Evolutionary conservation across 2,329 filamentous ascomycete genomes (phyloP).

Genomic region (Cladophialophora chaetospira): DNA sequence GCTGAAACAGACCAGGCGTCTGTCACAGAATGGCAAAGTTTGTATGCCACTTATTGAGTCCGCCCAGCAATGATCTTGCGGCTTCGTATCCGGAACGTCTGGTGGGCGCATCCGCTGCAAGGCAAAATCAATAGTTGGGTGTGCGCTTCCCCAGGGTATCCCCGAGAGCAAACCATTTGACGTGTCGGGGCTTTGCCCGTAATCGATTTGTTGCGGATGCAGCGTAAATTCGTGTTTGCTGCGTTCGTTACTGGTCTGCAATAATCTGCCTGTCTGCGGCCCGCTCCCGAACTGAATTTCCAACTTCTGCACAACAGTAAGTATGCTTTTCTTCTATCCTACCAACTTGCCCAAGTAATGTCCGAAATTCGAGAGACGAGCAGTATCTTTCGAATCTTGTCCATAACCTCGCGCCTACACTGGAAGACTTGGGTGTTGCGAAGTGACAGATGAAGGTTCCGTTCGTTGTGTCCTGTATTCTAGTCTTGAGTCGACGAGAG

Average conservation of each 20-base stretch:
- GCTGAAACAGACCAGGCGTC: constrained; percentile 7
- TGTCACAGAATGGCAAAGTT: constrained; percentile 3
- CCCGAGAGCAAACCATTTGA: background rate
- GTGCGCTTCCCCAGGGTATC: background rate
- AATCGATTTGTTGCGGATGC: background rate
- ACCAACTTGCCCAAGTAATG: too few species aligned
- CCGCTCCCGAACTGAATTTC: background rate
- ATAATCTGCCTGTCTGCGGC: constrained; percentile 1
- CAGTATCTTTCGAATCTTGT: too few species aligned
- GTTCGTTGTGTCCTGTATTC: background rate
- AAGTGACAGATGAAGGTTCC: background rate
- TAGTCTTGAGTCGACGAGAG: background rate
- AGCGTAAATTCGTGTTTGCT: background rate
- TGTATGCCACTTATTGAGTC: background rate
- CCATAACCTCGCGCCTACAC: too few species aligned
- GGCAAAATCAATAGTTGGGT: background rate
- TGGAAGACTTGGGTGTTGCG: too few species aligned
- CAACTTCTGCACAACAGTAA: too few species aligned
- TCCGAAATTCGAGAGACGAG: too few species aligned
- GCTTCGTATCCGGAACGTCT: constrained; percentile 6
- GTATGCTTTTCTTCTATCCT: too few species aligned
- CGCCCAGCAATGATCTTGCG: constrained; percentile 3
- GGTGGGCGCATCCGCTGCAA: constrained; percentile 6
- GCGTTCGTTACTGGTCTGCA: background rate
- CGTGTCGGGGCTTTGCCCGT: too few species aligned